phyloP scores from a whole-genome alignment of 257 asterid species.

The Fraxinus cuspidata region DNA sequence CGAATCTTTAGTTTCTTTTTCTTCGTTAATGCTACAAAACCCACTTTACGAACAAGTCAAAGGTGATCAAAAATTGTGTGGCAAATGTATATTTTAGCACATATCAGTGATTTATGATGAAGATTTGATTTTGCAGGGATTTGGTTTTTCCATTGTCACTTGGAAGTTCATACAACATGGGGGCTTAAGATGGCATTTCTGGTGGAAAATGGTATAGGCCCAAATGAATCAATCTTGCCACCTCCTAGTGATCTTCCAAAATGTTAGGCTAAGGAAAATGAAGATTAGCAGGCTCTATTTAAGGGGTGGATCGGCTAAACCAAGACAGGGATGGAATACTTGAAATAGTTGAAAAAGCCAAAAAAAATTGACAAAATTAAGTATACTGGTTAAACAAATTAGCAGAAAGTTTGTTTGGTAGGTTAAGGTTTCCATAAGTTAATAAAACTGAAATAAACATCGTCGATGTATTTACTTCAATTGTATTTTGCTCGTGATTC shows the following conservation, averaged over 20 bases:
- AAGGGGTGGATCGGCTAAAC: background rate
- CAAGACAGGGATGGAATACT: conserved; percentile 4
- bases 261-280: conserved; percentile 35
- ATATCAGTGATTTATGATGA: background rate
- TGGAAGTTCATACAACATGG: conserved; percentile 84
- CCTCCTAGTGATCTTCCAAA: conserved; percentile 74
- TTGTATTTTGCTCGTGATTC: conserved; percentile 15
- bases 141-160: conserved; percentile 79
- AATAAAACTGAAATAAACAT: background rate
- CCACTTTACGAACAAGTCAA: background rate
- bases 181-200: conserved; percentile 78
- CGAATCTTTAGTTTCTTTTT: background rate
- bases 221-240: conserved; percentile 52
- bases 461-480: background rate
- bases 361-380: background rate
- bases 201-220: conserved; percentile 68
- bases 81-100: background rate
- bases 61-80: background rate
- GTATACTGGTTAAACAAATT: background rate
- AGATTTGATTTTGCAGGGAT: conserved; percentile 46
- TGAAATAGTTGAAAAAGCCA: background rate
- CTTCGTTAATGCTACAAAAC: background rate
- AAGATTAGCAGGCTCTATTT: background rate
- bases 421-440: conserved; percentile 7
- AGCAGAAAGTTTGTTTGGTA: background rate